phyloP scores from a whole-genome alignment of 2,329 filamentous ascomycete genomes.

The Scedosporium aurantiacum region DNA sequence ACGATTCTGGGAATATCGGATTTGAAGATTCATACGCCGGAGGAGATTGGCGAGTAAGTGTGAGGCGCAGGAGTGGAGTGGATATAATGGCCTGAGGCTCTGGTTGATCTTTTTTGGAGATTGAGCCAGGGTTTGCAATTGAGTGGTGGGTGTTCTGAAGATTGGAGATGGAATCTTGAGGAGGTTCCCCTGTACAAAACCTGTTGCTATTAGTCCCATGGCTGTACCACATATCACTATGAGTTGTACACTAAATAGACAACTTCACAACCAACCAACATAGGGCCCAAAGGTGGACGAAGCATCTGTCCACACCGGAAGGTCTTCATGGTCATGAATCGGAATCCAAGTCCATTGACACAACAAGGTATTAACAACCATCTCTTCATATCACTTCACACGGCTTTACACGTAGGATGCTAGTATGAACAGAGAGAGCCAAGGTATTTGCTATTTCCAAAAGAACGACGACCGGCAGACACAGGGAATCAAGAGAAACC shows the following conservation, averaged over 20 bases:
- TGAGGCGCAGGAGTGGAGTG: background rate
- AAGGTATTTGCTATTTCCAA: background rate
- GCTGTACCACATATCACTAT: conserved; percentile 3
- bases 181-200: conserved; percentile 3
- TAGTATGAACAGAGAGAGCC: background rate
- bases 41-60: conserved; percentile 23
- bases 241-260: conserved; percentile 2
- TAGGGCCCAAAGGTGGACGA: conserved; percentile 9
- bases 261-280: background rate
- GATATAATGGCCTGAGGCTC: background rate
- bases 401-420: background rate
- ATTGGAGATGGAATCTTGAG: background rate
- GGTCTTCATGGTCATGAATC: too few species aligned
- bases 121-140: background rate
- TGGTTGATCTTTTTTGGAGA: background rate
- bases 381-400: background rate
- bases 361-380: conserved; percentile 1
- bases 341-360: too few species aligned
- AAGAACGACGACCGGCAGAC: background rate
- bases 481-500: background rate
- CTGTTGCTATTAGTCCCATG: background rate
- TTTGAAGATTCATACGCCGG: conserved; percentile 48
- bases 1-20: conserved; percentile 81
- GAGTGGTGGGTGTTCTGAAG: background rate
- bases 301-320: background rate